Evolutionary conservation across 768 basidiomycete genomes (phyloP), one percentile per base, ranked within the genome.

Genomic region (Rhizopogon salebrosus): DNA sequence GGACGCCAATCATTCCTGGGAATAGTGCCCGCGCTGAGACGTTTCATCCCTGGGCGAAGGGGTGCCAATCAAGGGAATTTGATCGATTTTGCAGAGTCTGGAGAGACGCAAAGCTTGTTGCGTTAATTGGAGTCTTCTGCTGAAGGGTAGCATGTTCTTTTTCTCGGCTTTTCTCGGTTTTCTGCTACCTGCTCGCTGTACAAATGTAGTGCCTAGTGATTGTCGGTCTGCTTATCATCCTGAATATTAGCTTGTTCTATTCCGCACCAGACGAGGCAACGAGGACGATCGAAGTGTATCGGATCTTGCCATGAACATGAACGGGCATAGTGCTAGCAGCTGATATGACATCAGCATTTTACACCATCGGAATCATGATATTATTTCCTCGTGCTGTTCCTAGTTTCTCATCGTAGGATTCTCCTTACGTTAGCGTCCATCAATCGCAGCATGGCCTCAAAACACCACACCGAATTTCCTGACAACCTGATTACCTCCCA

Each of bases 381-480:
- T 31, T 46, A 22, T 34, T 22, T 16, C 52, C 55, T 9, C 43
- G 45, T 39, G 51, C 45, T 26, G 23, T 54, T 29, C 58, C 58
- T 10, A 54, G 37, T 38, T 52, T 24, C 22, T 54, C 35, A 29
- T 46, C 27, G 26, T 35, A 57, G 16, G 54, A 45, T 36, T 58
- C 56, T 11, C 54, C 46, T 23, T 10, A 59, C 61, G 8, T 54
- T 59, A 10, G 54, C 42, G 24, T 63, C 64, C 56, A 68, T 55
- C 64, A 64, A 68, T 67, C 10, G 63, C 67, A 7, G 68, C 68
- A 45, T 66, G n/a, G 67, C 3, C 67, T 9, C 64, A 22, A 67
- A 56, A 31, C 59, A 69, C 59, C 7, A 56, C 60, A 14, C 52
- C 49, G 16, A 60, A 20, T 13, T 40, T 9, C 29, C 56, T 14